Conservation (phyloP, 352 stramenopile species). For the Globisporangium ultimum region DNA sequence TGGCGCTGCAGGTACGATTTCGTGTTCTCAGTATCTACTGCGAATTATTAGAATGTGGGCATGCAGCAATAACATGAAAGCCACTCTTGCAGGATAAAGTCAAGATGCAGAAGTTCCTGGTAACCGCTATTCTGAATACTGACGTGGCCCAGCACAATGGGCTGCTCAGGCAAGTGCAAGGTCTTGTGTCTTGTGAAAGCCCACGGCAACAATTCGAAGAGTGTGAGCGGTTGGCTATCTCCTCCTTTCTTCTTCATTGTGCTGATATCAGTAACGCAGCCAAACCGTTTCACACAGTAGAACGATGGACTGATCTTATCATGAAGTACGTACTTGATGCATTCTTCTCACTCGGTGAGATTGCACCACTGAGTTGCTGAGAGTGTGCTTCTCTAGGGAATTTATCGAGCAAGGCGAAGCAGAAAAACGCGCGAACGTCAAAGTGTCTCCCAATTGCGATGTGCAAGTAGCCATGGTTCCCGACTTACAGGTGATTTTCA, state of each 20-base stretch:
- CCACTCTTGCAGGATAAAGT: slow-evolving; percentile 10
- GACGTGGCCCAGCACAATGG: slow-evolving; percentile 19
- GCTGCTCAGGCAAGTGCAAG: slow-evolving; percentile 12
- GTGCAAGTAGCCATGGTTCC: slow-evolving; percentile 14
- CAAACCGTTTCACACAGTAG: slow-evolving; percentile 21
- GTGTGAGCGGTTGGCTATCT: slow-evolving; percentile 10
- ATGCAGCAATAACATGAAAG: neutral
- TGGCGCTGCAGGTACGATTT: slow-evolving; percentile 9
- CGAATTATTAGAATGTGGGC: too few species aligned
- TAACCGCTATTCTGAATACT: slow-evolving; percentile 23
- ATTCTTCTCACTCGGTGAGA: neutral
- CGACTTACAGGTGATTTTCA: slow-evolving; percentile 15
- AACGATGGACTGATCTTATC: slow-evolving; percentile 21
- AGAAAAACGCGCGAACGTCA: slow-evolving; percentile 17
- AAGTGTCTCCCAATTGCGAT: slow-evolving; percentile 21
- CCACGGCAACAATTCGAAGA: neutral
- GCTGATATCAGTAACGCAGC: slow-evolving; percentile 27
- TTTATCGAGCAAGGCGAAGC: slow-evolving; percentile 27
- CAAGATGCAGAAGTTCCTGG: slow-evolving; percentile 19
- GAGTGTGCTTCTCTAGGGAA: slow-evolving; percentile 9
- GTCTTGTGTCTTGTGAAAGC: neutral
- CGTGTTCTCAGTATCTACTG: neutral
- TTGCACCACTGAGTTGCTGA: neutral
- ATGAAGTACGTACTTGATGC: slow-evolving; percentile 14
- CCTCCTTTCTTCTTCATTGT: slow-evolving; percentile 28